Percentiles rank a stretch among this genome's conserved stretches.
Conservation (phyloP, 2,329 filamentous ascomycete species). For the Ceratocystiopsis brevicomis region DNA sequence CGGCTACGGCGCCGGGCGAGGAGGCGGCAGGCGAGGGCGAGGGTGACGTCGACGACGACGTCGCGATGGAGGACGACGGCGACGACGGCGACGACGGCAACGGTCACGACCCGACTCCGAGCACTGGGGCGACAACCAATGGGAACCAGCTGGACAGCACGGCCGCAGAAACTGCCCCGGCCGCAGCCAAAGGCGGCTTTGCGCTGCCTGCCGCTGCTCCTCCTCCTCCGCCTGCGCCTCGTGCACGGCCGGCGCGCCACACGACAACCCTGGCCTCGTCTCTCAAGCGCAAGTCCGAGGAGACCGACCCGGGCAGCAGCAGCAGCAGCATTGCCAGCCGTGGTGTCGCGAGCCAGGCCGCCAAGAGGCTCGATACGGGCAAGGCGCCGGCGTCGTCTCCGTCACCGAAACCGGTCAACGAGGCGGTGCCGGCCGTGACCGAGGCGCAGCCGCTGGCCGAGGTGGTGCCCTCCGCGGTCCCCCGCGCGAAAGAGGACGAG, state of each 20-base stretch:
- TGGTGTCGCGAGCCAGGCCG: conserved; percentile 1
- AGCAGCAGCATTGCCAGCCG: conserved; percentile 8
- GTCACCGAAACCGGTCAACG: conserved; percentile 10
- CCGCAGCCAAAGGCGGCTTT: background rate
- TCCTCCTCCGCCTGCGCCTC: too few species aligned
- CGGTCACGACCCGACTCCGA: too few species aligned
- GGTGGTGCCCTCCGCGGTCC: too few species aligned
- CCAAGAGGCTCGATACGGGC: conserved; percentile 10
- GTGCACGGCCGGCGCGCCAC: too few species aligned
- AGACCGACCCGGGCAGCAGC: conserved; percentile 14
- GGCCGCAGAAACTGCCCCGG: background rate
- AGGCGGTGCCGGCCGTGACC: background rate
- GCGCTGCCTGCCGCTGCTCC: conserved; percentile 1
- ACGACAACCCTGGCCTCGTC: too few species aligned
- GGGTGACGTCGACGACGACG: conserved; percentile 19
- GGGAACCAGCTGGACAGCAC: too few species aligned
- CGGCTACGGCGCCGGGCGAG: conserved; percentile 1
- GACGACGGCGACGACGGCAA: conserved; percentile 14
- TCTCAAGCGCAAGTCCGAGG: conserved; percentile 25
- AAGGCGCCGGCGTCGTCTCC: background rate
- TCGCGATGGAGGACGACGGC: conserved; percentile 14
- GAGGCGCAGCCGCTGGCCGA: too few species aligned
- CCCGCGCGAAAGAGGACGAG: background rate
- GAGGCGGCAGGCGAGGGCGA: conserved; percentile 10
- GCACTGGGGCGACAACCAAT: too few species aligned